These are phyloP conservation scores for Corymbia citriodora DNA, from an alignment of 441 rosid species.

Conservation along the genomic window DNA sequence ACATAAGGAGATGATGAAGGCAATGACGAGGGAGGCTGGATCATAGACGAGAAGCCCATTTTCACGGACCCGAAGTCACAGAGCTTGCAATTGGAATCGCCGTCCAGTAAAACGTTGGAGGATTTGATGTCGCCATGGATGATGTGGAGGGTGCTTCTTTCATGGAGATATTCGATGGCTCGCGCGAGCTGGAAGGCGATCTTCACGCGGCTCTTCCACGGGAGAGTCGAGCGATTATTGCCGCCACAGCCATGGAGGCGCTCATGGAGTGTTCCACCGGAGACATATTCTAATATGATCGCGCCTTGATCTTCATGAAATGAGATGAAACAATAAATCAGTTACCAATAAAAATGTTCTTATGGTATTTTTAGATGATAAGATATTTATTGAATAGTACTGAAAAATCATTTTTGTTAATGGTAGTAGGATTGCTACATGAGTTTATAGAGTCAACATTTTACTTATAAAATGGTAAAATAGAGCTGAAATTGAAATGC, in stretches of 20 bases:
- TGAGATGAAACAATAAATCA: background rate
- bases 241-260: constrained; percentile 27
- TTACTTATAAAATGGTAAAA: background rate
- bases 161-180: constrained; percentile 70
- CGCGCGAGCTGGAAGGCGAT: constrained; percentile 60
- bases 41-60: constrained; percentile 67
- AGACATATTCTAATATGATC: constrained; percentile 53
- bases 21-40: constrained; percentile 26
- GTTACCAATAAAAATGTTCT: too few species aligned
- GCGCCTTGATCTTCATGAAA: constrained; percentile 47
- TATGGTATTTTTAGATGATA: background rate
- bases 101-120: constrained; percentile 72
- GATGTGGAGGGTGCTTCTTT: constrained; percentile 55
- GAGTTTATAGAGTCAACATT: background rate
- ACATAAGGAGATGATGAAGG: background rate
- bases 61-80: constrained; percentile 83
- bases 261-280: constrained; percentile 66
- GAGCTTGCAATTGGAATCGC: constrained; percentile 51
- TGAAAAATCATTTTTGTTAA: too few species aligned
- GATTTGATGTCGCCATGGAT: constrained; percentile 81
- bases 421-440: too few species aligned
- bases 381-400: too few species aligned
- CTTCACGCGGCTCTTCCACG: constrained; percentile 51
- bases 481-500: background rate
- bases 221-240: constrained; percentile 8